These are phyloP conservation scores for Brassica rapa DNA, from an alignment of 345 rosid genomes.

Conservation along the genomic window DNA sequence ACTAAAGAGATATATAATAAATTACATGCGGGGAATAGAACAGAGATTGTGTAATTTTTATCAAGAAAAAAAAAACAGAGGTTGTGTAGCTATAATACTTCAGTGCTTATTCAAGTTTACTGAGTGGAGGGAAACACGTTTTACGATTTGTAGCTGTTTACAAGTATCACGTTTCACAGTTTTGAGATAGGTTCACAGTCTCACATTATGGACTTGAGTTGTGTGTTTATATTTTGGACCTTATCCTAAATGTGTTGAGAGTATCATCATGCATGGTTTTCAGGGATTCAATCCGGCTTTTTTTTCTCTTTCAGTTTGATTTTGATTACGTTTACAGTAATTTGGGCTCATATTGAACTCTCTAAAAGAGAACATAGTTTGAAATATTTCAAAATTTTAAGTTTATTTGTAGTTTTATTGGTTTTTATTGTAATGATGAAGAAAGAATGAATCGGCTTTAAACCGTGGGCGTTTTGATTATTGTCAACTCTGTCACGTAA, in stretches of 20 bases:
- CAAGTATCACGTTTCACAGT: constrained; percentile 34
- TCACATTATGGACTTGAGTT: constrained; percentile 8
- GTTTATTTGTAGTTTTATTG: background rate
- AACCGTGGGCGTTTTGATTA: background rate
- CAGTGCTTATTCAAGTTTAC: background rate
- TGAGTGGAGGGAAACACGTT: background rate
- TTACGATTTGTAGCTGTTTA: background rate
- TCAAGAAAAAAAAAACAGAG: background rate
- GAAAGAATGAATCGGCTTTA: background rate
- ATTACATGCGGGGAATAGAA: background rate
- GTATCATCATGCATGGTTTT: constrained; percentile 9
- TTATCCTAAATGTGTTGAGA: background rate
- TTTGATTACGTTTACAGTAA: background rate
- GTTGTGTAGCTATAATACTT: background rate
- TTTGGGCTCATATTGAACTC: background rate
- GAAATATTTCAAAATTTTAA: background rate
- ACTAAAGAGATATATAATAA: background rate
- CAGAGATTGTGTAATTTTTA: background rate
- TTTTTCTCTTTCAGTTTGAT: background rate
- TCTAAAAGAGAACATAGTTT: background rate
- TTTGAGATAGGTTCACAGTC: background rate
- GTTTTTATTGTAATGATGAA: background rate
- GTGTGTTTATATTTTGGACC: constrained; percentile 2
- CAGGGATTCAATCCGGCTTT: background rate
- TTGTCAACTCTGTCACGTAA: background rate